Base-by-base conservation (phyloP, 2,329 filamentous ascomycete genomes). In the Sporothrix globosa region DNA sequence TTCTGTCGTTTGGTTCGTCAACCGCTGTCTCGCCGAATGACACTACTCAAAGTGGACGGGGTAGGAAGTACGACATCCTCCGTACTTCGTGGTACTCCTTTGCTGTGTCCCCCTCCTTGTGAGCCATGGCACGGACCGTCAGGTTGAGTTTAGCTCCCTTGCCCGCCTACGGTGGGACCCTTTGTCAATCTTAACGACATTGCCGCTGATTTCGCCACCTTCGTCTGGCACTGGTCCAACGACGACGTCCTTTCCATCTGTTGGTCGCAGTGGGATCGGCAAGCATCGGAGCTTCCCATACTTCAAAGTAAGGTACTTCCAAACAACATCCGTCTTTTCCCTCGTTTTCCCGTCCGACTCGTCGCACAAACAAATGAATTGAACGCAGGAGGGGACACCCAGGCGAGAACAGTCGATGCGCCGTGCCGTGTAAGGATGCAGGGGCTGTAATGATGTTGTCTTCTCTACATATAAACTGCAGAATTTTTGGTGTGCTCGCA, bases 51-150 rank as follows among this genome's bases (percentile, higher is more conserved):
- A 48, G 44, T 5, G 13, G 44, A 34, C 34, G 34, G 34, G 1
- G 34, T 34, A 34, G 5, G 9, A 6, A 34, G 34, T 34, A 34
- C 34, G 34, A 34, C 34, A 34, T 34, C 6, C 34, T 34, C 34
- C 6, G 34, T 34, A 34, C 34, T 5, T 34, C 34, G 34, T 34
- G 1, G 34, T 14, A 44, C 41, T 44, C 41, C 41, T 34, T 34
- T 34, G 34, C 54, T 39, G 58, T 46, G 17, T 44, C 13, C 21
- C 58, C 39, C 58, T 63, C 58, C 39, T 46, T 63, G 58, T 63
- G 17, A 63, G 39, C 58, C 58, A 63, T 63, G 58, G 39, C 58
- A 63, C 58, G 58, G 58, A 63, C 58, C 58, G 58, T 63, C 46
- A 19, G 30, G 39, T 46, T 63, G 24, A 39, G 21, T 14, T 2